Conservation (phyloP, 768 basidiomycete species). For the Xanthoconium purpureum region DNA sequence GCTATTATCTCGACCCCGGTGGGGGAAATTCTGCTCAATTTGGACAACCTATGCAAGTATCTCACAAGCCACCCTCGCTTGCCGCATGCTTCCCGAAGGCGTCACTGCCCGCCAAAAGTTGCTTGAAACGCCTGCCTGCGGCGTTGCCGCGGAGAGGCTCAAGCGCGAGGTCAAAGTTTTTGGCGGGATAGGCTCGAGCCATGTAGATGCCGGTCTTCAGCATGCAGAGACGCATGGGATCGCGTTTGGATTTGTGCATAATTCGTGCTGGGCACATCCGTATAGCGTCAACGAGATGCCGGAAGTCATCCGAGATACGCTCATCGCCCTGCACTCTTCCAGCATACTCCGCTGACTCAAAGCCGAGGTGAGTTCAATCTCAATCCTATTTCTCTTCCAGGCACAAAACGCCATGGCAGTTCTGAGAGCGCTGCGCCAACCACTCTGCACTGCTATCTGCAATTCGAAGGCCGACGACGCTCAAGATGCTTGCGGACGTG, state of each 20-base stretch:
- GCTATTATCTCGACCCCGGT: constrained; percentile 18
- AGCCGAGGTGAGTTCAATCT: constrained; percentile 54
- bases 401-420: constrained; percentile 42
- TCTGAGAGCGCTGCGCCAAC: constrained; percentile 71
- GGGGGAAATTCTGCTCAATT: constrained; percentile 67
- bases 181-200: constrained; percentile 53
- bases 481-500: constrained; percentile 41
- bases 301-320: constrained; percentile 83
- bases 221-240: constrained; percentile 63
- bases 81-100: constrained; percentile 63
- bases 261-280: constrained; percentile 99
- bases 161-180: constrained; percentile 60
- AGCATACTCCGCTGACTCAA: constrained; percentile 74
- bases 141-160: constrained; percentile 71
- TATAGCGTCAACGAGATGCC: constrained; percentile 86
- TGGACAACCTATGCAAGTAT: constrained; percentile 66
- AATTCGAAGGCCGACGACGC: constrained; percentile 36
- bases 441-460: constrained; percentile 60
- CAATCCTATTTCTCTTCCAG: neutral
- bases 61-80: constrained; percentile 60
- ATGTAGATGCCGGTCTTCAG: constrained; percentile 41
- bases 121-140: constrained; percentile 82
- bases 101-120: constrained; percentile 72
- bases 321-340: constrained; percentile 87
- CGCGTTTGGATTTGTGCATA: constrained; percentile 94